Evolutionary conservation across 192 early-diverging fungal species (phyloP).

Genomic region (Backusella mclennaniae): DNA sequence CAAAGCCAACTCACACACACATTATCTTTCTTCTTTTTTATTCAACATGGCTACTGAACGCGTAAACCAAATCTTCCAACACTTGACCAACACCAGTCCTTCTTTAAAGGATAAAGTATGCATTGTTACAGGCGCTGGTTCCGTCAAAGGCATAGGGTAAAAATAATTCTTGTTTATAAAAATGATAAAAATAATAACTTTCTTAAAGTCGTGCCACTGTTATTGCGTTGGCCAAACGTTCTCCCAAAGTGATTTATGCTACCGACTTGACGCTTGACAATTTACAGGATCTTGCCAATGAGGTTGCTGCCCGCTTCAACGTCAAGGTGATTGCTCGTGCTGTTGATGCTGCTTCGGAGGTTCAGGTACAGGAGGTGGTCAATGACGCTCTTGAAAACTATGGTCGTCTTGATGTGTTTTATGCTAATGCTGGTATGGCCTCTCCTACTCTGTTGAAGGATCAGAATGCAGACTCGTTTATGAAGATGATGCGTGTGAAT

Average conservation of each 20-base stretch:
- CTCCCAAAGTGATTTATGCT: slow-evolving; percentile 41
- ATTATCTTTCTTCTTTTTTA: background rate
- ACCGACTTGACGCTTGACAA: slow-evolving; percentile 39
- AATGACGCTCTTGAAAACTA: slow-evolving; percentile 40
- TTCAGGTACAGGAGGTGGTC: slow-evolving; percentile 33
- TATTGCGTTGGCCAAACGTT: slow-evolving; percentile 26
- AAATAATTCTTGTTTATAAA: too few relatives aligned
- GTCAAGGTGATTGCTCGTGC: slow-evolving; percentile 35
- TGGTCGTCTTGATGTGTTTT: slow-evolving; percentile 53
- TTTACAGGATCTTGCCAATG: slow-evolving; percentile 35
- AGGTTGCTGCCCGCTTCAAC: slow-evolving; percentile 28
- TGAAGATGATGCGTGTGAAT: slow-evolving; percentile 40
- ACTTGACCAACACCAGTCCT: slow-evolving; percentile 16
- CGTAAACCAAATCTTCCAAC: slow-evolving; percentile 27
- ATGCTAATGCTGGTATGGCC: slow-evolving; percentile 50
- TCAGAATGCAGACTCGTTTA: slow-evolving; percentile 33
- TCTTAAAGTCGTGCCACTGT: slow-evolving; percentile 28
- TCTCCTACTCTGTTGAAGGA: slow-evolving; percentile 25
- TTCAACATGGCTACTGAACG: slow-evolving; percentile 17
- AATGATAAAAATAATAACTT: too few relatives aligned
- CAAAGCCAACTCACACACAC: background rate
- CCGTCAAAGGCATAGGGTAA: slow-evolving; percentile 49
- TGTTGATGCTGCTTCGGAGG: slow-evolving; percentile 45
- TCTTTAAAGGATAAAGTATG: slow-evolving; percentile 43
- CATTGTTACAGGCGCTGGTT: slow-evolving; percentile 52